Evolutionary conservation across 2,329 filamentous ascomycete species (phyloP), one percentile per base, ranked within the genome.

Genomic region (Thielaviopsis euricoi): DNA sequence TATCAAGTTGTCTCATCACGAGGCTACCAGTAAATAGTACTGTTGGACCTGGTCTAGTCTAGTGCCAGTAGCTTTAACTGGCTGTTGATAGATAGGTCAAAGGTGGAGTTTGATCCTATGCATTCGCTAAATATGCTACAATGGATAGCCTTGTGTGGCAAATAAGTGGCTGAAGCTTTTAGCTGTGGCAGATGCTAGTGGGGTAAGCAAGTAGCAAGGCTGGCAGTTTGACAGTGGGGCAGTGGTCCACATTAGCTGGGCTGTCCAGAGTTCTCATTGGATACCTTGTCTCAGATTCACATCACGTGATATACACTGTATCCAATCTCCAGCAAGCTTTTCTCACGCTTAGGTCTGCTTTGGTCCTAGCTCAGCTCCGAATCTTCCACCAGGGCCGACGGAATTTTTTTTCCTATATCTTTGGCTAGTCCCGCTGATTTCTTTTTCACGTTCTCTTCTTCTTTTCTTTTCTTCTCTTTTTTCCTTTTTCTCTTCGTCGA

Each of bases 401-500:
- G 52, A 60, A 25, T 21, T 37, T 23, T 26, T 40, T 50, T 48
- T 52, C 49, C 50, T 40, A 58, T 54, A 56, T 46, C 57, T 43
- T 13, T 52, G 37, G 40, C 52, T n/a, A 33, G 17, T 50, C 40
- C 26, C 29, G 52, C 58, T 49, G 17, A 29, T 53, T 21, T 43
- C 13, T 55, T 15, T 60, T 49, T 50, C 26, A 33, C 22, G 37
- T 37, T 19, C 40, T 22, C 46, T 23, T 23, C 26, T 51, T 56
- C 25, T 23, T 53, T 33, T 43, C 26, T 23, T 52, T 43, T 19
- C 43, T 52, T 52, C 23, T 19, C 25, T 46, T 40, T 46, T 26
- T 55, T 58, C 21, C 33, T 23, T 46, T 55, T 54, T 55, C 46
- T n/a, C 49, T 43, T 51, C 29, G 52, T 60, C 40, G 59, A 60